Conservation (phyloP, 2,329 filamentous ascomycete species). For the Phoma sp. region DNA sequence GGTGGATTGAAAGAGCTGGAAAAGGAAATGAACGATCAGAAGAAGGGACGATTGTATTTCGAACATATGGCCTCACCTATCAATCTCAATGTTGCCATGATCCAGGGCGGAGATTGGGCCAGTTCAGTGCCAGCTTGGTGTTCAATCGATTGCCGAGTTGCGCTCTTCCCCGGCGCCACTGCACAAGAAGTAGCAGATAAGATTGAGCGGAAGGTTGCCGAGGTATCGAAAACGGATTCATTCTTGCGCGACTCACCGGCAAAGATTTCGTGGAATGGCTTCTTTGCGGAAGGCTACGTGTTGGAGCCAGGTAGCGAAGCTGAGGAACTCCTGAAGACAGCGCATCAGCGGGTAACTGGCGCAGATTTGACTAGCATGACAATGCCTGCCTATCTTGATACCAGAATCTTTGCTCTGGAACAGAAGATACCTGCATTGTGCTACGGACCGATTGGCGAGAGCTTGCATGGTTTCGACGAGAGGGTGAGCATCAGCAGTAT, state of each 20-base stretch:
- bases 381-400: slow-evolving; percentile 27
- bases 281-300: slow-evolving; percentile 32
- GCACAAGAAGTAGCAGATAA: slow-evolving; percentile 25
- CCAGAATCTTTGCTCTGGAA: slow-evolving; percentile 26
- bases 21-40: slow-evolving; percentile 27
- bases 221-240: slow-evolving; percentile 15
- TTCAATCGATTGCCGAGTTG: slow-evolving; percentile 30
- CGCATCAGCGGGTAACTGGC: slow-evolving; percentile 24
- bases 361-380: slow-evolving; percentile 20
- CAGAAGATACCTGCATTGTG: slow-evolving; percentile 31
- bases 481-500: slow-evolving; percentile 28
- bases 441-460: slow-evolving; percentile 27
- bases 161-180: slow-evolving; percentile 27
- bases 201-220: slow-evolving; percentile 22
- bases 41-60: slow-evolving; percentile 23
- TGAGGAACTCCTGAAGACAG: slow-evolving; percentile 20
- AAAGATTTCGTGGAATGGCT: slow-evolving; percentile 29
- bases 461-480: slow-evolving; percentile 28
- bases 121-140: slow-evolving; percentile 33
- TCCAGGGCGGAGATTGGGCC: slow-evolving; percentile 31
- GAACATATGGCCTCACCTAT: slow-evolving; percentile 24
- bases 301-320: slow-evolving; percentile 26
- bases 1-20: slow-evolving; percentile 24
- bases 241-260: slow-evolving; percentile 26
- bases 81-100: slow-evolving; percentile 31